phyloP scores from a whole-genome alignment of 169 alveolate genomes.

The Hammondia hammondi region DNA sequence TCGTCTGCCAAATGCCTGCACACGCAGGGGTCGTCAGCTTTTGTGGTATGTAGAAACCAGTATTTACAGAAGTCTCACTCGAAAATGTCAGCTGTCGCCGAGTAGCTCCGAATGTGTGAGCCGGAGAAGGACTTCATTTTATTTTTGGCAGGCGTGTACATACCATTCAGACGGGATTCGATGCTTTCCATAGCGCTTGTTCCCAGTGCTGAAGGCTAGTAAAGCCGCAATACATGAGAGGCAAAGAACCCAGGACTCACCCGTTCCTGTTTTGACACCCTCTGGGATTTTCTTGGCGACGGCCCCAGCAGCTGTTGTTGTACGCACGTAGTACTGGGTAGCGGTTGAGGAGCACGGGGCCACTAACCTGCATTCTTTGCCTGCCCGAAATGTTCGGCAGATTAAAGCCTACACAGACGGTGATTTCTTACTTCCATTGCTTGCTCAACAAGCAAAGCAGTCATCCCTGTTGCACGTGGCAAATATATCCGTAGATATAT shows the following conservation, averaged over 20 bases:
- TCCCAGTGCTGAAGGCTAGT: not conserved
- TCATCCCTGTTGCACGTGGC: not conserved
- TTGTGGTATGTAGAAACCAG: not conserved
- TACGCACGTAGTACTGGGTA: no score
- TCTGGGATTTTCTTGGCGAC: not conserved
- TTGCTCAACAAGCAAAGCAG: slow-evolving; percentile 9
- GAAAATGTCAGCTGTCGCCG: not conserved
- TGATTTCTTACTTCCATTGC: not conserved
- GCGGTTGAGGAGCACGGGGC: no score
- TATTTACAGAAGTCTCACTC: not conserved
- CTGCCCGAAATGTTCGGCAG: not conserved
- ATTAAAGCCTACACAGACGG: not conserved
- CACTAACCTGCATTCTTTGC: not conserved
- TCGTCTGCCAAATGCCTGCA: slow-evolving; percentile 10
- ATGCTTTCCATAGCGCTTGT: not conserved
- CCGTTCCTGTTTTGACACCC: not conserved
- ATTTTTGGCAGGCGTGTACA: not conserved
- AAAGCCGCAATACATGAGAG: not conserved
- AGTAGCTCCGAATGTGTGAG: not conserved
- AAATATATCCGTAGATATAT: not conserved
- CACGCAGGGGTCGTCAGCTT: not conserved
- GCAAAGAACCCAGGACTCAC: not conserved
- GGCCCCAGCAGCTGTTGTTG: not conserved
- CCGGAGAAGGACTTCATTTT: not conserved
- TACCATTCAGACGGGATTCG: not conserved